These are phyloP conservation scores for Knufia petricola DNA, from an alignment of 2,329 filamentous ascomycete species.

Conservation along the genomic window DNA sequence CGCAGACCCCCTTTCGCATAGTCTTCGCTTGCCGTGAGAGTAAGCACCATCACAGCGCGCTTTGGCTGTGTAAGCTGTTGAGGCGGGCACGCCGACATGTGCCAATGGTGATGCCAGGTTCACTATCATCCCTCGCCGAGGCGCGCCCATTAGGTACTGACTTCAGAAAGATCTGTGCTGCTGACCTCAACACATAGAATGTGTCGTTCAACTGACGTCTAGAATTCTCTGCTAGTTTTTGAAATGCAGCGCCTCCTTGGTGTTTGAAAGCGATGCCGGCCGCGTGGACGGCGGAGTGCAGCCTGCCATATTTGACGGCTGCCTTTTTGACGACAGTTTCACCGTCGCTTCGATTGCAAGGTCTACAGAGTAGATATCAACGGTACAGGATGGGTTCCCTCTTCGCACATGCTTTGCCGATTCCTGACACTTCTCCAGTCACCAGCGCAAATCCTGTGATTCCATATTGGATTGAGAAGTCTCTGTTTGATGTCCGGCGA, in stretches of 20 bases:
- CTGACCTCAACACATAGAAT: constrained; percentile 34
- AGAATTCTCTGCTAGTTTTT: constrained; percentile 24
- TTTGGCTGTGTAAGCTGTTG: constrained; percentile 37
- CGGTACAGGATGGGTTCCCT: constrained; percentile 1
- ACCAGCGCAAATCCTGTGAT: constrained; percentile 17
- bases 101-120: constrained; percentile 33
- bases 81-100: constrained; percentile 32
- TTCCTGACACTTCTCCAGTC: constrained; percentile 15
- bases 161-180: constrained; percentile 36
- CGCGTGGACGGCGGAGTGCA: constrained; percentile 23
- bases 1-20: constrained; percentile 36
- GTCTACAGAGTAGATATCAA: constrained; percentile 29
- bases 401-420: constrained; percentile 14
- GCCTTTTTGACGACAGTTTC: constrained; percentile 48
- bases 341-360: constrained; percentile 41
- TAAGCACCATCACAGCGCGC: constrained; percentile 49
- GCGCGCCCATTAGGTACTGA: constrained; percentile 32
- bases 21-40: constrained; percentile 47
- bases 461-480: constrained; percentile 14
- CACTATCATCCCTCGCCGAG: constrained; percentile 29
- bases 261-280: constrained; percentile 24
- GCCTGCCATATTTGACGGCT: constrained; percentile 42
- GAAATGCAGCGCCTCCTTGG: constrained; percentile 2
- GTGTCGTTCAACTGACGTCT: constrained; percentile 37
- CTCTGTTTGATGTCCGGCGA: no score